Conservation (phyloP, 1,284 basidiomycete species). For the Trichosporon ovoides region DNA sequence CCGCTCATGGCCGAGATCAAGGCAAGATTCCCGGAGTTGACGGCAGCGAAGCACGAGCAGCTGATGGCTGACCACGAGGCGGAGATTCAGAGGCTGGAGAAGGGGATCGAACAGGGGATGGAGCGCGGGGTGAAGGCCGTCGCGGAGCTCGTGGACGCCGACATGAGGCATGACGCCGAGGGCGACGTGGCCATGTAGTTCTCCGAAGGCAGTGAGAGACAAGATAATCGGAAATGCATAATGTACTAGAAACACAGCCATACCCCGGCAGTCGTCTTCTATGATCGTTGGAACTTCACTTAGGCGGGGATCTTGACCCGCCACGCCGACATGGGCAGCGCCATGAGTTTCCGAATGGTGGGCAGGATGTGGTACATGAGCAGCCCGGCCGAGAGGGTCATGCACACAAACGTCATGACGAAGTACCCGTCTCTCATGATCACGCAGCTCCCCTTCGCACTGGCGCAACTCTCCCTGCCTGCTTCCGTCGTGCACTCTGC, state of each 20-base stretch:
- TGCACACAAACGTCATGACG: conserved; percentile 71
- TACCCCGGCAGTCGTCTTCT: neutral
- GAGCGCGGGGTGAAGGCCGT: conserved; percentile 34
- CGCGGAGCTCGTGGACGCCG: conserved; percentile 25
- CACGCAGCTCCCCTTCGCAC: conserved; percentile 71
- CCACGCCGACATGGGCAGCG: conserved; percentile 46
- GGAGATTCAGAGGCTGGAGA: conserved; percentile 35
- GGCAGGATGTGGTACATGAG: conserved; percentile 76
- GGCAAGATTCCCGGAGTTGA: conserved; percentile 40
- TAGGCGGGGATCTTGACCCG: conserved; percentile 42
- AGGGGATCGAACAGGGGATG: conserved; percentile 32
- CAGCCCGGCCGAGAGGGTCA: conserved; percentile 66
- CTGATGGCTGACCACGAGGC: conserved; percentile 39
- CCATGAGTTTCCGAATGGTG: conserved; percentile 56
- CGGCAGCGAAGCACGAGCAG: conserved; percentile 32
- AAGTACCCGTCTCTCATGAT: conserved; percentile 91
- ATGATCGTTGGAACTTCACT: neutral
- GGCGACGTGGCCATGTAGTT: conserved; percentile 18
- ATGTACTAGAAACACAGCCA: neutral
- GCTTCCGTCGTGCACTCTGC: conserved; percentile 83
- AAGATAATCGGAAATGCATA: neutral
- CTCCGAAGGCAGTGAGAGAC: neutral
- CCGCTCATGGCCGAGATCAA: conserved; percentile 35
- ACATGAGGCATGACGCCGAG: conserved; percentile 13
- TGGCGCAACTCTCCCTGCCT: conserved; percentile 72